Percentiles rank a stretch among this genome's conserved stretches.
These are phyloP conservation scores for Parietaria judaica DNA, from an alignment of 306 rosid species.

Conservation along the genomic window DNA sequence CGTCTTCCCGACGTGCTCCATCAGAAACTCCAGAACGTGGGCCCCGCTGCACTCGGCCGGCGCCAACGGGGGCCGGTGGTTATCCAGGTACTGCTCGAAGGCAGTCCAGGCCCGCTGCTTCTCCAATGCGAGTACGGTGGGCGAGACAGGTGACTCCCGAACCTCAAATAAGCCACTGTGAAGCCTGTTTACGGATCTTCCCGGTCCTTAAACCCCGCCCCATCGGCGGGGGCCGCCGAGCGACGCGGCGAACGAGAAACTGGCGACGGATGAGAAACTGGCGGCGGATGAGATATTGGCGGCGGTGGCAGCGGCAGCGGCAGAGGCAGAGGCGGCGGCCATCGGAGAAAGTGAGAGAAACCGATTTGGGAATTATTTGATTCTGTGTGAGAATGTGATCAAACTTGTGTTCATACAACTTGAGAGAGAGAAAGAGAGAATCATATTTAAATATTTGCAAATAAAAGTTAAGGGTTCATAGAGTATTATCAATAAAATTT, in stretches of 20 bases:
- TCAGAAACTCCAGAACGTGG: constrained; percentile 68
- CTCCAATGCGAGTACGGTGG: constrained; percentile 41
- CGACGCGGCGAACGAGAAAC: constrained; percentile 6
- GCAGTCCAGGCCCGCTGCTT: constrained; percentile 88
- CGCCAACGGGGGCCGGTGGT: constrained; percentile 69
- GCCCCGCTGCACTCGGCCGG: constrained; percentile 65
- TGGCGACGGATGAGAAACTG: too few relatives aligned
- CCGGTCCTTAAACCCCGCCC: neutral
- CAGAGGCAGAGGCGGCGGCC: constrained; percentile 29
- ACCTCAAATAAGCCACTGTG: neutral
- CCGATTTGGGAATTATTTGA: too few relatives aligned
- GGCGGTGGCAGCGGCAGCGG: constrained; percentile 18
- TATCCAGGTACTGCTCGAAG: constrained; percentile 78
- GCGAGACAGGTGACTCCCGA: neutral
- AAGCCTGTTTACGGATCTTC: too few relatives aligned
- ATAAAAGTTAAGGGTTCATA: too few relatives aligned
- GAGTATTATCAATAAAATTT: too few relatives aligned
- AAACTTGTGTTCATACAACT: too few relatives aligned
- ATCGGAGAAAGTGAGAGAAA: neutral
- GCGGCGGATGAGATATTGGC: neutral
- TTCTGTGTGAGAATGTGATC: too few relatives aligned
- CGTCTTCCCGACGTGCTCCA: constrained; percentile 79
- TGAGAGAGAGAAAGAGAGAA: too few relatives aligned
- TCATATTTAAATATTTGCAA: too few relatives aligned
- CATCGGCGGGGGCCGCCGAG: constrained; percentile 9